Percentiles rank a stretch among this genome's conserved stretches.
Evolutionary conservation across 768 basidiomycete species (phyloP).

Genomic region (Leccinum pellstonianum): DNA sequence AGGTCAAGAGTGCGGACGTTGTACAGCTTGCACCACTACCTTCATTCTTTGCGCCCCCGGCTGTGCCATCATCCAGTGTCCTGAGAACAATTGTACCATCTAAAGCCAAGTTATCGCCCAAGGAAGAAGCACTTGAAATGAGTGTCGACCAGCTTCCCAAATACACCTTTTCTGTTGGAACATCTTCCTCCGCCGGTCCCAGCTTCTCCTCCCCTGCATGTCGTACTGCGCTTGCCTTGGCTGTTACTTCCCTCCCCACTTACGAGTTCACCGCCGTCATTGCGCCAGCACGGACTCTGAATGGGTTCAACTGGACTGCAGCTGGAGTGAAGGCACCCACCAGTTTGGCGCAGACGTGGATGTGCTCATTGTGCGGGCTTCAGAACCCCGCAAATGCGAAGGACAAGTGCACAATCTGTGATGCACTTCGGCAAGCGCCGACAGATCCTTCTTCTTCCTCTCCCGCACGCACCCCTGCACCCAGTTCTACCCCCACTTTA

Average conservation of each 20-base stretch:
- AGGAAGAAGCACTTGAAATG: constrained; percentile 31
- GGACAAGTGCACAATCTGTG: constrained; percentile 48
- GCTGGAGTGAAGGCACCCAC: constrained; percentile 54
- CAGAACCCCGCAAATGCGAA: constrained; percentile 36
- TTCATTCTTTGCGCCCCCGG: constrained; percentile 33
- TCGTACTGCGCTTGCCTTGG: constrained; percentile 40
- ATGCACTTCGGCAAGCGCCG: constrained; percentile 33
- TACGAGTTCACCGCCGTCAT: constrained; percentile 34
- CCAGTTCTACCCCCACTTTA: not conserved
- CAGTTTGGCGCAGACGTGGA: constrained; percentile 43
- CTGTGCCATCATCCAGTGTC: not conserved
- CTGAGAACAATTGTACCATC: constrained; percentile 6
- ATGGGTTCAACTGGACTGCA: constrained; percentile 60
- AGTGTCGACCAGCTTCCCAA: constrained; percentile 34
- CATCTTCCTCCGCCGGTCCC: constrained; percentile 20
- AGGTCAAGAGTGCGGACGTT: constrained; percentile 24
- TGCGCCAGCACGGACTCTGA: constrained; percentile 23
- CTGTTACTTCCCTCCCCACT: constrained; percentile 45
- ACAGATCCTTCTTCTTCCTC: constrained; percentile 16
- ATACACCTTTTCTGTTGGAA: constrained; percentile 29
- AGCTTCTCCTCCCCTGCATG: constrained; percentile 25
- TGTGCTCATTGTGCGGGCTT: constrained; percentile 51
- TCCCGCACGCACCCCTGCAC: not conserved
- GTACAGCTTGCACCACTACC: constrained; percentile 5
- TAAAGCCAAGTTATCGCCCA: constrained; percentile 27